These are phyloP conservation scores for Protostelium mycophagum DNA, from an alignment of 78 protist species.

Conservation along the genomic window DNA sequence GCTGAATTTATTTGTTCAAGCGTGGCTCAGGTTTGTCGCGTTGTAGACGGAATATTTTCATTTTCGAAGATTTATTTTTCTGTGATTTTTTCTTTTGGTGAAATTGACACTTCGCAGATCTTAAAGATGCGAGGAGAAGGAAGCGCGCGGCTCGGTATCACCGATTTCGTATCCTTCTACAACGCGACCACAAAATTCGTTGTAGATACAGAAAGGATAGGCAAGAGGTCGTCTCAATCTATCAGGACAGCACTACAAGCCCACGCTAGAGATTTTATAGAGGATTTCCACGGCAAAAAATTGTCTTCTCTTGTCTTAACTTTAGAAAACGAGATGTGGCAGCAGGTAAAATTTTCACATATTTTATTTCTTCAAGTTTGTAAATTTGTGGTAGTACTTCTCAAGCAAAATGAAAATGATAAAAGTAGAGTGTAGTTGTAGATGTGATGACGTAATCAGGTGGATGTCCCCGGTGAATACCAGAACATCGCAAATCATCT, in stretches of 20 bases:
- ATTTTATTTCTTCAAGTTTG: background rate
- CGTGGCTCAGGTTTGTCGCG: background rate
- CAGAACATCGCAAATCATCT: background rate
- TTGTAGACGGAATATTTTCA: background rate
- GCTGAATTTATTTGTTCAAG: background rate
- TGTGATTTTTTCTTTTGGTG: too few species aligned
- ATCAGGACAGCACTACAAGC: slow-evolving; percentile 12
- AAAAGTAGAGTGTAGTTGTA: too few species aligned
- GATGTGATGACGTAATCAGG: too few species aligned
- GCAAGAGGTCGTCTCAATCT: background rate
- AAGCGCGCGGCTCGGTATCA: slow-evolving; percentile 27
- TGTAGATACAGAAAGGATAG: slow-evolving; percentile 13
- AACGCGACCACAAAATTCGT: slow-evolving; percentile 32
- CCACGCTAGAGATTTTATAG: background rate
- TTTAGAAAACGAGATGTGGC: slow-evolving; percentile 3
- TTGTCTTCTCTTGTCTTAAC: background rate
- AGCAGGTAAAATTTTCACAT: background rate
- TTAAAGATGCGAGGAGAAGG: slow-evolving; percentile 34
- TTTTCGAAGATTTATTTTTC: too few species aligned
- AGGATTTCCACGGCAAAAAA: background rate
- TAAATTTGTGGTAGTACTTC: too few species aligned
- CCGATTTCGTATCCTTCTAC: slow-evolving; percentile 38
- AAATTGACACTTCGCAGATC: too few species aligned
- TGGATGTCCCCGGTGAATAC: background rate
- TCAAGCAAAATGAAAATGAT: too few species aligned